phyloP scores from a whole-genome alignment of 768 basidiomycete genomes.

The Bullera alba region DNA sequence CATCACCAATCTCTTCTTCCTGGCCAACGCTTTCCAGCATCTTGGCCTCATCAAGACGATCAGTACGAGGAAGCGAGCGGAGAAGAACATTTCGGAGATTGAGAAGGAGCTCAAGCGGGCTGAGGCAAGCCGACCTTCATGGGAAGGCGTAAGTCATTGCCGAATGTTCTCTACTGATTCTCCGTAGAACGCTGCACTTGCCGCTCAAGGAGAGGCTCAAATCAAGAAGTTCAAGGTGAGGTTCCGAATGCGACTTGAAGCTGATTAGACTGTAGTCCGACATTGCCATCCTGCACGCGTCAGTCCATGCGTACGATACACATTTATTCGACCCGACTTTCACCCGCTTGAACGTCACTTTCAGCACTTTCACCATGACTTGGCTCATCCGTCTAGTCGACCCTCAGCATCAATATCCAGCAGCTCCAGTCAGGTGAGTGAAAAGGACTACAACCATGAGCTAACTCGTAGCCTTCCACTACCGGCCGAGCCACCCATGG shows the following conservation, averaged over 20 bases:
- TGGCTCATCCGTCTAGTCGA: constrained; percentile 92
- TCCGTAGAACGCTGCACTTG: constrained; percentile 56
- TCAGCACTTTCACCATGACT: constrained; percentile 81
- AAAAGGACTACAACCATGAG: not conserved
- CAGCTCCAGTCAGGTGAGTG: constrained; percentile 59
- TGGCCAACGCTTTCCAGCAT: constrained; percentile 78
- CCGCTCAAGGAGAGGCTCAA: constrained; percentile 68
- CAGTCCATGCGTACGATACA: constrained; percentile 72
- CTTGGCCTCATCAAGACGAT: constrained; percentile 79
- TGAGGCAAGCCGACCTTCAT: constrained; percentile 62
- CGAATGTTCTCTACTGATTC: not conserved
- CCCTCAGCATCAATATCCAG: constrained; percentile 69
- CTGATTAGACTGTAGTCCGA: constrained; percentile 51
- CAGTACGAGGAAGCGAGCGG: constrained; percentile 56
- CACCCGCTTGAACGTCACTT: constrained; percentile 67
- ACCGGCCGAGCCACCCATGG: constrained; percentile 72
- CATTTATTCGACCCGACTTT: constrained; percentile 83
- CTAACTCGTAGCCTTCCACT: constrained; percentile 62
- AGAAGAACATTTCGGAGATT: constrained; percentile 52
- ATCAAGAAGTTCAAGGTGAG: constrained; percentile 69
- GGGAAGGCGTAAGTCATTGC: constrained; percentile 63
- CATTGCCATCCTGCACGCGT: constrained; percentile 61
- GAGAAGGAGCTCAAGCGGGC: constrained; percentile 68
- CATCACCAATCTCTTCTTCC: constrained; percentile 89
- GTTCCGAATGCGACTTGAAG: not conserved